These are phyloP conservation scores for Backusella luteola DNA, from an alignment of 192 early-diverging fungal species.

Conservation along the genomic window DNA sequence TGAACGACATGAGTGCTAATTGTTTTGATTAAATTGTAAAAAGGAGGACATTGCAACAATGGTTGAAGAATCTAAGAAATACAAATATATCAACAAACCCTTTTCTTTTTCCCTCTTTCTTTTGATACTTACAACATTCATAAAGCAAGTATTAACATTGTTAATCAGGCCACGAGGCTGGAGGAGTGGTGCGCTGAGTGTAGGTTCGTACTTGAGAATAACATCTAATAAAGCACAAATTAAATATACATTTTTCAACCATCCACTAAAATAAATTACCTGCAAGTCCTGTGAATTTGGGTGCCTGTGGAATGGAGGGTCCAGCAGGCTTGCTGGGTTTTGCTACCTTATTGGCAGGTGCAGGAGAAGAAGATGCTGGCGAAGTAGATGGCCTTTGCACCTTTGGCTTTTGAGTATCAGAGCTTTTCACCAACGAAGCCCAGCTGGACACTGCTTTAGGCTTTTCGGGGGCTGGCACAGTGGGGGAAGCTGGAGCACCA, in stretches of 20 bases:
- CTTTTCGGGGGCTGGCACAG: constrained; percentile 34
- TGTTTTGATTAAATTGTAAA: constrained; percentile 81
- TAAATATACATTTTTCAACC: not conserved
- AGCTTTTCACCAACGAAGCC: constrained; percentile 39
- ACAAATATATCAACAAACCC: not conserved
- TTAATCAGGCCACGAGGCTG: constrained; percentile 94
- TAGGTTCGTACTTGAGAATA: constrained; percentile 44
- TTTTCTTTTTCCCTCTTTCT: not conserved
- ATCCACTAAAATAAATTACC: not conserved
- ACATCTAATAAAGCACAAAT: constrained; percentile 29
- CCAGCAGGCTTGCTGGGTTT: not conserved
- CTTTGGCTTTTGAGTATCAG: constrained; percentile 1
- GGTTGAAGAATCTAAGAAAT: constrained; percentile 77
- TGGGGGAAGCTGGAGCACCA: not conserved
- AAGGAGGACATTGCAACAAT: constrained; percentile 86
- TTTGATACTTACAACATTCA: constrained; percentile 79
- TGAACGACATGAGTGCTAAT: constrained; percentile 65
- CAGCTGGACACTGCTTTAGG: constrained; percentile 35
- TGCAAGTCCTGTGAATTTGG: constrained; percentile 31
- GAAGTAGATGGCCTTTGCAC: constrained; percentile 13
- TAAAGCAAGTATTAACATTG: constrained; percentile 97
- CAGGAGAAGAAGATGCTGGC: not conserved
- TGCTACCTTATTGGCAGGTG: not conserved
- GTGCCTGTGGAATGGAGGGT: not conserved
- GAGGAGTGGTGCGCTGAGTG: constrained; percentile 41